Percentiles rank a stretch among this genome's conserved stretches.
phyloP scores from a whole-genome alignment of 176 grass and related monocot species.

The Tillandsia leiboldiana region DNA sequence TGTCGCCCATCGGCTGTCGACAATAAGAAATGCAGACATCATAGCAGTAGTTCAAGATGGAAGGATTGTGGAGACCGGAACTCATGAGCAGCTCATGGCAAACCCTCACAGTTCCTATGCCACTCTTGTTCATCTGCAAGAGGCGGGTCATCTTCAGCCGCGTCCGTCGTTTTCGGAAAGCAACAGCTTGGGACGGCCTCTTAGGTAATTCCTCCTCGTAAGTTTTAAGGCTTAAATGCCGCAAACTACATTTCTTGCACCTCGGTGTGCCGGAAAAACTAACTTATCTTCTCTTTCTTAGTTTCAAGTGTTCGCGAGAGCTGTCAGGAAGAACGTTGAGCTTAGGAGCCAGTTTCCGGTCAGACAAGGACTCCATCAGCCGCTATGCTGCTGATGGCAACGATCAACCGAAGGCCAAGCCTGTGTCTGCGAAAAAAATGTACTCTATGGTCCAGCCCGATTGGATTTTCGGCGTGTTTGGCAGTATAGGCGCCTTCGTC shows the following conservation, averaged over 20 bases:
- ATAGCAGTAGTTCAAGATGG: constrained; percentile 89
- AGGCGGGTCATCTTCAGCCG: constrained; percentile 46
- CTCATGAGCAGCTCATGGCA: constrained; percentile 71
- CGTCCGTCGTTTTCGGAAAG: constrained; percentile 45
- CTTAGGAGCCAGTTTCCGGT: constrained; percentile 71
- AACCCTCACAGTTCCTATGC: constrained; percentile 47
- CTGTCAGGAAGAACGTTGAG: constrained; percentile 50
- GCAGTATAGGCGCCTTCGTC: constrained; percentile 62
- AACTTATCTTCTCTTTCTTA: constrained; percentile 9
- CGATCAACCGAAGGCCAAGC: constrained; percentile 40
- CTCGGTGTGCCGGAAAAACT: neutral
- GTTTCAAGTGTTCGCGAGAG: constrained; percentile 73
- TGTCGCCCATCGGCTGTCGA: constrained; percentile 79
- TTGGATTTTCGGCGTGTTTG: constrained; percentile 70
- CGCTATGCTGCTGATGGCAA: constrained; percentile 28
- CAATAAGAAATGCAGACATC: constrained; percentile 69
- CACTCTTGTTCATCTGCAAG: constrained; percentile 68
- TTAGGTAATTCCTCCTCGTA: constrained; percentile 34
- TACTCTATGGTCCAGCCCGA: constrained; percentile 77
- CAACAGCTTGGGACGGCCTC: constrained; percentile 40
- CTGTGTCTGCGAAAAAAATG: constrained; percentile 76
- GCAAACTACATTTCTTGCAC: neutral
- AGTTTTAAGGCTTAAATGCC: neutral
- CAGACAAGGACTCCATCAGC: constrained; percentile 80
- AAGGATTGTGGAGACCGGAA: constrained; percentile 77